phyloP scores from a whole-genome alignment of 1,284 basidiomycete genomes.

The Flammula alnicola region DNA sequence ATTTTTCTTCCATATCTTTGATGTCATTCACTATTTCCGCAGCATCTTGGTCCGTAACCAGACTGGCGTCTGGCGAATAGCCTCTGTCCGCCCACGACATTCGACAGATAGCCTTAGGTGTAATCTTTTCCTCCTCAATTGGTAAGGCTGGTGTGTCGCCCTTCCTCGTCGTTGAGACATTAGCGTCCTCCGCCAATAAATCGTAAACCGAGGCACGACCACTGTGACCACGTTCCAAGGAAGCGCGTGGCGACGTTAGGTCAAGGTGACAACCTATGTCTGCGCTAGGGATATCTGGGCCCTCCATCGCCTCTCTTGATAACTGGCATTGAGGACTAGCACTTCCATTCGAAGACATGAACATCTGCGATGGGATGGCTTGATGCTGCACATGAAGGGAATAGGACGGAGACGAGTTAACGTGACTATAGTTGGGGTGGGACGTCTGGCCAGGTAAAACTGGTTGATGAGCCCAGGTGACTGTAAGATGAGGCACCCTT shows the following conservation, averaged over 20 bases:
- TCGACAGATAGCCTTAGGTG: background rate
- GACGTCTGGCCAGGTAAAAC: constrained; percentile 24
- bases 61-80: background rate
- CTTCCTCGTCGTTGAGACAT: too few species aligned
- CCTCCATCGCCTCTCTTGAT: background rate
- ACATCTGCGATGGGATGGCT: constrained; percentile 1
- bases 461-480: constrained; percentile 78
- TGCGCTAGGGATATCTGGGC: background rate
- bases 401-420: constrained; percentile 25
- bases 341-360: constrained; percentile 1
- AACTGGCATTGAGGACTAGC: background rate
- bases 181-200: too few species aligned
- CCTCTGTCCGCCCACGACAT: background rate
- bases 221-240: background rate
- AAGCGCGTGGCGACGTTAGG: background rate
- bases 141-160: background rate
- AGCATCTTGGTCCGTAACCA: background rate
- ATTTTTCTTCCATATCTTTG: background rate
- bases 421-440: constrained; percentile 16
- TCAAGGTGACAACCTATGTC: background rate
- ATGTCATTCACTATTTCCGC: background rate
- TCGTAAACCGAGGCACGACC: background rate
- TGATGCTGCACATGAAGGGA: constrained; percentile 26
- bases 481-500: constrained; percentile 66
- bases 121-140: background rate